Conservation (phyloP, 257 asterid genomes). For the Schizonepeta tenuifolia region DNA sequence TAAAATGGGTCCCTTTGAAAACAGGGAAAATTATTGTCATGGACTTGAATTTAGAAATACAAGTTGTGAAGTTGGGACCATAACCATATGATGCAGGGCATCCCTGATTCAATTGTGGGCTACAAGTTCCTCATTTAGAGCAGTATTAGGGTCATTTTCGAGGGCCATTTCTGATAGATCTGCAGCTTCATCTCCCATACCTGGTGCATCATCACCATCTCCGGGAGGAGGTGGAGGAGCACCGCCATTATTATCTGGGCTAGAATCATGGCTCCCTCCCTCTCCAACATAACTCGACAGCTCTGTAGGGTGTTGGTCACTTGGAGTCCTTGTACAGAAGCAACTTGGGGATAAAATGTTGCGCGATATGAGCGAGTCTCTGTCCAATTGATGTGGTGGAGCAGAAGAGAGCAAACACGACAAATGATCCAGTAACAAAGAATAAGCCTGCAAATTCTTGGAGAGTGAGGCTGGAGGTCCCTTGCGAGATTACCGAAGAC, state of each 20-base stretch:
- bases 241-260: not conserved
- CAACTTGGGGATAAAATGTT: not conserved
- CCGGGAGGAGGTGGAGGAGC: not conserved
- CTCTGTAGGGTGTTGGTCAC: not conserved
- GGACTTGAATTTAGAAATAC: not conserved
- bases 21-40: not conserved
- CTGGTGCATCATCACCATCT: not conserved
- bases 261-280: not conserved
- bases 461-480: slow-evolving; percentile 38
- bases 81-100: too few relatives aligned
- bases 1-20: not conserved
- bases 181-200: not conserved
- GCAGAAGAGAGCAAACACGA: slow-evolving; percentile 45
- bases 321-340: not conserved
- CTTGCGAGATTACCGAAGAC: slow-evolving; percentile 35
- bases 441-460: slow-evolving; percentile 56
- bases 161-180: not conserved
- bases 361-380: slow-evolving; percentile 4
- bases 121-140: not conserved
- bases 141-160: not conserved
- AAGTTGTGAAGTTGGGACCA: too few relatives aligned
- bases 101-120: too few relatives aligned
- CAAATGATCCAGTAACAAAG: slow-evolving; percentile 37
- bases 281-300: not conserved
- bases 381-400: slow-evolving; percentile 40